Evolutionary conservation across 2,329 filamentous ascomycete species (phyloP), one percentile per base, ranked within the genome.

Genomic region (Fusarium sp.): DNA sequence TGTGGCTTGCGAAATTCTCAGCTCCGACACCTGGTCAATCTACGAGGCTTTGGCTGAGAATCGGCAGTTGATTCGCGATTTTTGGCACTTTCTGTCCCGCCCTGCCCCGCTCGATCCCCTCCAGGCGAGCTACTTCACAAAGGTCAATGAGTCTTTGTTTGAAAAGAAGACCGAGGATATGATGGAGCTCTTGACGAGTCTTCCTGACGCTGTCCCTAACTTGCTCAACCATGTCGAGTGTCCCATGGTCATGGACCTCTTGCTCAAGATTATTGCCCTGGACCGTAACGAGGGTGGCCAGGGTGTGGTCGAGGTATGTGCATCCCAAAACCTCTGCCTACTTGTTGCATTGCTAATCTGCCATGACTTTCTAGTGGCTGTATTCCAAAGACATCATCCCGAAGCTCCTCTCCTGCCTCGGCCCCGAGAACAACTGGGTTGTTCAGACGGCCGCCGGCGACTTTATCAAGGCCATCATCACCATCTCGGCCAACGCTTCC

Each of bases 161-260:
- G 95, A 98, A 75, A 96, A 95, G 78, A 98, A 98, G 83, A 97
- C 96, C 6, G 92, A 96, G 71, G 94, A 97, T 64, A 99, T 98
- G 94, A 82, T 98, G 66, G 87, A 89, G 15, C 88, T 99, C 60
- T 87, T 99, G 76, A 96, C 93, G 74, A 89, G 87, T 2, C 79
- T 97, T 44, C 90, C 95, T 31, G 86, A 89, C 49, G 90, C 95
- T 36, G 87, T 99, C 19, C 83, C 91, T 11, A 88, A 93, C 63
- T 90, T 99, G 79, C 83, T 99, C 53, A 89, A 90, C 70, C 95
- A 99, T 75, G 92, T 99, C 31, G 95, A 99, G 74, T 97, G 92
- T 68, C 94, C 95, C 0, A 96, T 97, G 89, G 89, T 99, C 35
- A 99, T 99, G 95, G 95, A 99, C 74, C 81, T 99, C 17, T 79